Percentiles rank a stretch among this genome's conserved stretches.
phyloP scores from a whole-genome alignment of 805 yeast species.

The Clavispora carvajalis region DNA sequence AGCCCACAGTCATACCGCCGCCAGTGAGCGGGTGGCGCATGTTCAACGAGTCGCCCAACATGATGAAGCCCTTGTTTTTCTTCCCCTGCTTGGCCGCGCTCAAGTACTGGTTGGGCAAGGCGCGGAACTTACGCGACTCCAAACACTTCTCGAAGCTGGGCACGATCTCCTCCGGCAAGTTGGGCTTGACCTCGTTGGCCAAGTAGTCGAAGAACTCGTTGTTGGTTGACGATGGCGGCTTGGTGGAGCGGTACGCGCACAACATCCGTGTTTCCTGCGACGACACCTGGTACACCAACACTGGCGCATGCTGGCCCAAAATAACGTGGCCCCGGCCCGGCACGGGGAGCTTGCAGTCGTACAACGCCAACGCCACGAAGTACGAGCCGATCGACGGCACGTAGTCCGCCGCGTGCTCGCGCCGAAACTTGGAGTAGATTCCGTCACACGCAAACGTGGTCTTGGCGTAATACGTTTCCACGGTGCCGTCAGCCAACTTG shows the following conservation, averaged over 20 bases:
- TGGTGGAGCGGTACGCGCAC: slow-evolving; percentile 75
- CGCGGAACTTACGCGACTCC: slow-evolving; percentile 48
- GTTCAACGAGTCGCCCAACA: slow-evolving; percentile 90
- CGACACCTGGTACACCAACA: slow-evolving; percentile 82
- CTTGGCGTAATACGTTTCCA: slow-evolving; percentile 43
- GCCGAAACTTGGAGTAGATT: slow-evolving; percentile 87
- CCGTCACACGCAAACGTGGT: slow-evolving; percentile 87
- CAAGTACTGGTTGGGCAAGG: slow-evolving; percentile 92
- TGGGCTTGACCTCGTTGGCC: slow-evolving; percentile 53
- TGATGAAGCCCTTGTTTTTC: slow-evolving; percentile 62
- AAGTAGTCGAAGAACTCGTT: slow-evolving; percentile 61
- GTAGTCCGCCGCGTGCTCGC: slow-evolving; percentile 54
- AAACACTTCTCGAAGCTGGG: slow-evolving; percentile 71
- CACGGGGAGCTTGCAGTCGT: slow-evolving; percentile 69
- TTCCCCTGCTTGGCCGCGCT: slow-evolving; percentile 64
- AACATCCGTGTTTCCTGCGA: slow-evolving; percentile 79
- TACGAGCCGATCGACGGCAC: slow-evolving; percentile 73
- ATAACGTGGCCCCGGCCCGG: slow-evolving; percentile 85
- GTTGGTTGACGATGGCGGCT: slow-evolving; percentile 59
- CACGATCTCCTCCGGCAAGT: slow-evolving; percentile 57
- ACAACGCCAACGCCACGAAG: slow-evolving; percentile 77
- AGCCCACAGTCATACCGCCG: slow-evolving; percentile 98
- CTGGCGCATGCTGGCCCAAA: slow-evolving; percentile 81
- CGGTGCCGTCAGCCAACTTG: slow-evolving; percentile 34
- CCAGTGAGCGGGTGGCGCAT: slow-evolving; percentile 99